phyloP scores from a whole-genome alignment of 768 basidiomycete species.

The Phanerochaete carnosa region DNA sequence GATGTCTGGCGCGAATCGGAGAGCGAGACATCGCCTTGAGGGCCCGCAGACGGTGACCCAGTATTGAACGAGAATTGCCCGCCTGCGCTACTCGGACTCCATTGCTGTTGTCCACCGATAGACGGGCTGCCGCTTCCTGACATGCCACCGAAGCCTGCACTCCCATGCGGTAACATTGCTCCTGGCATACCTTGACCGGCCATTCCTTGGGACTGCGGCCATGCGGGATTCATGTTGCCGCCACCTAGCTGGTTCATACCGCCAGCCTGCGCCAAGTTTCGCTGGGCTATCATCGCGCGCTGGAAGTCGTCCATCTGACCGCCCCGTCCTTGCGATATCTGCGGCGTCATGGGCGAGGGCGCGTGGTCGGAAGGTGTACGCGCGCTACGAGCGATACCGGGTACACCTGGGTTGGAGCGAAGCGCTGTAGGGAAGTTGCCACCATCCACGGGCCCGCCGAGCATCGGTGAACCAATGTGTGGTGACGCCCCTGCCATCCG shows the following conservation, averaged over 20 bases:
- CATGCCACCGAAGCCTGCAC: slow-evolving; percentile 9
- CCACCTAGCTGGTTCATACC: slow-evolving; percentile 19
- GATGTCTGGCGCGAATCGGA: slow-evolving; percentile 43
- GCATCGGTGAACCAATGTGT: slow-evolving; percentile 33
- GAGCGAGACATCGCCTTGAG: slow-evolving; percentile 14
- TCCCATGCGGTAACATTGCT: slow-evolving; percentile 17
- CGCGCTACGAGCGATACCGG: slow-evolving; percentile 72
- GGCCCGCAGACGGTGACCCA: slow-evolving; percentile 17
- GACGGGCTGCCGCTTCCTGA: slow-evolving; percentile 12
- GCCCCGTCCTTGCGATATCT: slow-evolving; percentile 45
- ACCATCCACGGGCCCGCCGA: slow-evolving; percentile 24
- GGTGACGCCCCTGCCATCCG: slow-evolving; percentile 44
- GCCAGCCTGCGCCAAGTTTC: slow-evolving; percentile 31
- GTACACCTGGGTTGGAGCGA: slow-evolving; percentile 59
- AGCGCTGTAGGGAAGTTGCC: slow-evolving; percentile 41
- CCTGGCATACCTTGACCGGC: slow-evolving; percentile 9
- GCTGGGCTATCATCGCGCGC: slow-evolving; percentile 35
- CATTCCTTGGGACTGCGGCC: slow-evolving; percentile 23
- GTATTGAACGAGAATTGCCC: slow-evolving; percentile 20
- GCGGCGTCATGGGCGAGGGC: slow-evolving; percentile 41
- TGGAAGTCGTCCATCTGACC: slow-evolving; percentile 38
- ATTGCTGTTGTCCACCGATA: slow-evolving; percentile 15
- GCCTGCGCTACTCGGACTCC: slow-evolving; percentile 13
- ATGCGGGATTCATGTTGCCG: slow-evolving; percentile 7
- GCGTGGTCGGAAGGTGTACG: slow-evolving; percentile 71